Conservation (phyloP, 345 rosid genomes). For the Pseudoturritis turrita region DNA sequence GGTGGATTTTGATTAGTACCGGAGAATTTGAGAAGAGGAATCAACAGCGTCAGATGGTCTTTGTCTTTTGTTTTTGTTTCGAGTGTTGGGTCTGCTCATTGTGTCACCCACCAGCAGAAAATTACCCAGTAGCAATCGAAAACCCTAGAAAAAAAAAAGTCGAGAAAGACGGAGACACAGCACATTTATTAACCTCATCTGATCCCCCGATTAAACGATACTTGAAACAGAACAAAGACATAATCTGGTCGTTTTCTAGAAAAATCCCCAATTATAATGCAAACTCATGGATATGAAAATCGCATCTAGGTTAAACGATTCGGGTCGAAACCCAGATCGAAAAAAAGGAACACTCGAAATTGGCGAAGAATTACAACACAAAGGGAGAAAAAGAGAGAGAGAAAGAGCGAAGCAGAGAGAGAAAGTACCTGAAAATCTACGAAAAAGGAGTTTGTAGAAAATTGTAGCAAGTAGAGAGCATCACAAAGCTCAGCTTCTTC, state of each 20-base stretch:
- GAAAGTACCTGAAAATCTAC: slow-evolving; percentile 21
- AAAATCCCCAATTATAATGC: slow-evolving; percentile 9
- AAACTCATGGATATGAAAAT: slow-evolving; percentile 7
- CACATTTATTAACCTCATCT: background rate
- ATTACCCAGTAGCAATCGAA: slow-evolving; percentile 10
- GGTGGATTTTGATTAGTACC: background rate
- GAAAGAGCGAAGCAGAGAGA: background rate
- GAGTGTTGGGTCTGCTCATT: slow-evolving; percentile 73
- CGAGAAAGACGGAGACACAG: background rate
- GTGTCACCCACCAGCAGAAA: slow-evolving; percentile 22
- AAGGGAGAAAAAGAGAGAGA: background rate
- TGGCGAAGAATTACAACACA: background rate
- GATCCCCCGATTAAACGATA: background rate
- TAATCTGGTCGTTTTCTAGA: background rate
- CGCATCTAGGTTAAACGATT: slow-evolving; percentile 21
- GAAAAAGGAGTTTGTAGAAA: background rate
- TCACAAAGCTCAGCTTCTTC: slow-evolving; percentile 15
- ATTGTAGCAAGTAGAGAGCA: slow-evolving; percentile 16
- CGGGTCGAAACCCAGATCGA: slow-evolving; percentile 18
- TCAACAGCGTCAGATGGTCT: slow-evolving; percentile 44
- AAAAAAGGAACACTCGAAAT: slow-evolving; percentile 4
- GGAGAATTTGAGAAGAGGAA: slow-evolving; percentile 41
- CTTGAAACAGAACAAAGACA: background rate
- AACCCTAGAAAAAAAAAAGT: slow-evolving; percentile 27
- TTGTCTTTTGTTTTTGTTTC: slow-evolving; percentile 64